These are phyloP conservation scores for Macrolepiota fuliginosa DNA, from an alignment of 768 basidiomycete species.

Conservation along the genomic window DNA sequence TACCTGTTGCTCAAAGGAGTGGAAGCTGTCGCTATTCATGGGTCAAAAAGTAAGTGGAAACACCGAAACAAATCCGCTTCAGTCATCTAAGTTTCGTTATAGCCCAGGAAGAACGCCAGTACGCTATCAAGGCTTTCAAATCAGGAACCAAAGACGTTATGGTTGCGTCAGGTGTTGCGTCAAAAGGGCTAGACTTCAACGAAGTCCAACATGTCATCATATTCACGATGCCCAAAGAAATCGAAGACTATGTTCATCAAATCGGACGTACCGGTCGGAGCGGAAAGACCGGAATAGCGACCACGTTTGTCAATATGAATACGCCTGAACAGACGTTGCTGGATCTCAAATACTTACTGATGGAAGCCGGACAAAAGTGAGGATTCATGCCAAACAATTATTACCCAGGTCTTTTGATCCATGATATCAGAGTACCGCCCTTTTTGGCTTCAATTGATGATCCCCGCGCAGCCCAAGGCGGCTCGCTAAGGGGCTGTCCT, in stretches of 20 bases:
- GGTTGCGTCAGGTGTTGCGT: slow-evolving; percentile 98
- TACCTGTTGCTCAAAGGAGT: slow-evolving; percentile 95
- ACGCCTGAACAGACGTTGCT: slow-evolving; percentile 94
- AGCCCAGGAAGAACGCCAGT: slow-evolving; percentile 99
- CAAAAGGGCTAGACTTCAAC: slow-evolving; percentile 97
- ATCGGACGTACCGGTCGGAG: slow-evolving; percentile 97
- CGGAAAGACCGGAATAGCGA: slow-evolving; percentile 98
- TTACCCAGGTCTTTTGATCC: background rate
- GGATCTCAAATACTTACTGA: slow-evolving; percentile 93
- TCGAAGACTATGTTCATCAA: slow-evolving; percentile 99
- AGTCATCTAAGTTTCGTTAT: slow-evolving; percentile 5
- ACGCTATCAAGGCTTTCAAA: slow-evolving; percentile 98
- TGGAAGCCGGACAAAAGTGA: slow-evolving; percentile 97
- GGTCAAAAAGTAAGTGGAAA: slow-evolving; percentile 78
- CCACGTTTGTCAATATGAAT: slow-evolving; percentile 98
- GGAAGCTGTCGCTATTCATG: slow-evolving; percentile 98
- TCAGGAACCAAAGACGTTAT: slow-evolving; percentile 97
- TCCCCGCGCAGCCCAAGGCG: slow-evolving; percentile 78
- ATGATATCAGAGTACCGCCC: slow-evolving; percentile 74
- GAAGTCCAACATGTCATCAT: slow-evolving; percentile 99
- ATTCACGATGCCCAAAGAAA: slow-evolving; percentile 99
- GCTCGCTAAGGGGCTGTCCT: slow-evolving; percentile 81
- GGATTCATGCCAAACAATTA: slow-evolving; percentile 18
- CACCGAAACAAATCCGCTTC: background rate
- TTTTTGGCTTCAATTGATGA: slow-evolving; percentile 91